phyloP scores from a whole-genome alignment of 768 basidiomycete species.

The Candolleomyces aberdarensis region DNA sequence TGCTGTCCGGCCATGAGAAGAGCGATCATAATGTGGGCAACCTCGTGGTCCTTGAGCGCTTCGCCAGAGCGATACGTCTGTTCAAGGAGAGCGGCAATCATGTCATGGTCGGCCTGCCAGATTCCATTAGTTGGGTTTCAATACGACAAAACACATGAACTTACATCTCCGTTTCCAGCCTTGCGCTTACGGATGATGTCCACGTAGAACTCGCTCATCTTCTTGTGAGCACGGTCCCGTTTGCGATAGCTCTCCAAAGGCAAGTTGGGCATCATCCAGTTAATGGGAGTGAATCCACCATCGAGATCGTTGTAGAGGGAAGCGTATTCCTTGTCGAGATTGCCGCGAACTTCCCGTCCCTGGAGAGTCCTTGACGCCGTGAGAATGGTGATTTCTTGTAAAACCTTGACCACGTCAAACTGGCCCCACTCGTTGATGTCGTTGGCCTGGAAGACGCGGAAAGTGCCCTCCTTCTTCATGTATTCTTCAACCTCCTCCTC shows the following conservation, averaged over 20 bases:
- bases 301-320: conserved; percentile 85
- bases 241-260: conserved; percentile 88
- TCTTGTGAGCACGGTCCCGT: conserved; percentile 86
- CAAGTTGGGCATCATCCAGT: conserved; percentile 93
- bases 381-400: conserved; percentile 90
- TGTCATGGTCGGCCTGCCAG: conserved; percentile 67
- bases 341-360: conserved; percentile 81
- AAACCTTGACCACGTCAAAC: conserved; percentile 69
- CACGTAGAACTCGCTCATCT: conserved; percentile 93
- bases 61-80: conserved; percentile 84
- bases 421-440: conserved; percentile 74
- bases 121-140: background rate
- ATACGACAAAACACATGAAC: conserved; percentile 8
- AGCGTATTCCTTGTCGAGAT: conserved; percentile 82
- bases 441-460: conserved; percentile 59
- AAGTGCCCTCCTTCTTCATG: conserved; percentile 60
- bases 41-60: conserved; percentile 79
- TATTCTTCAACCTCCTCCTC: conserved; percentile 73
- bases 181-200: conserved; percentile 78
- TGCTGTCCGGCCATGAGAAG: conserved; percentile 99
- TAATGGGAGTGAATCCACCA: conserved; percentile 93
- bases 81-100: conserved; percentile 84
- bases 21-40: conserved; percentile 98
- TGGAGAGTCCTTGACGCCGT: conserved; percentile 94
- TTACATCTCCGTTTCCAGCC: conserved; percentile 43